Evolutionary conservation across 1,284 basidiomycete genomes (phyloP), one percentile per base, ranked within the genome.

Genomic region (Quambalaria eucalypti): DNA sequence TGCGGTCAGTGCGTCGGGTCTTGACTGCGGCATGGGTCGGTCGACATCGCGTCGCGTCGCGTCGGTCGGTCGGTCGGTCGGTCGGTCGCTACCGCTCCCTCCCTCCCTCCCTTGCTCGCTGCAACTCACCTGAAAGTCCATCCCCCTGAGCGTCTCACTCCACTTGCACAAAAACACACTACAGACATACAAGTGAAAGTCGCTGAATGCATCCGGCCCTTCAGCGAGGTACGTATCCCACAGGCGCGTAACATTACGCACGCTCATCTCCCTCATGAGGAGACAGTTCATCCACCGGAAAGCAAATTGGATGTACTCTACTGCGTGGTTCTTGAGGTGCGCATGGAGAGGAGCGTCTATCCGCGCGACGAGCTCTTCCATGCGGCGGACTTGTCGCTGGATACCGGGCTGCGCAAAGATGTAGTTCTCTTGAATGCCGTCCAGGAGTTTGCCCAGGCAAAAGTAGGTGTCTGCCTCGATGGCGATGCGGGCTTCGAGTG

Each of bases 281-380:
- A 75, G 51, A 55, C 73, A 75, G 54, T 75, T 75, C 72, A 75
- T 74, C 73, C 73, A 75, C 10, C 73, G 64, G 55, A 75, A 75
- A 21, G 72, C 69, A 30, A 75, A 75, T 49, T 75, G 73, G 65
- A 75, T 70, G 60, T 74, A 75, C 60, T 75, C 72, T 36, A 75
- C 73, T 14, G 63, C 62, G 48, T 75, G 67, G 25, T 60, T 63
- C 40, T 65, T 61, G 44, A 75, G 54, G 48, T 75, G 73, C 16
- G 64, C 62, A 44, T 75, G 68, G 28, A 75, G 57, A 1, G 70
- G 66, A 10, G 73, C 64, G 54, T 75, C 72, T 47, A 75, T 73
- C 2, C 73, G 56, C 6, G 68, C 62, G 1, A 74, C 72, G 14
- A 75, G 56, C 44, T 71, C 69, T 29, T 56, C 59, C 56, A 75